Percentiles rank a stretch among this genome's conserved stretches.
Conservation (phyloP, 176 grass and related monocot genomes). For the Eragrostis nindensis region DNA sequence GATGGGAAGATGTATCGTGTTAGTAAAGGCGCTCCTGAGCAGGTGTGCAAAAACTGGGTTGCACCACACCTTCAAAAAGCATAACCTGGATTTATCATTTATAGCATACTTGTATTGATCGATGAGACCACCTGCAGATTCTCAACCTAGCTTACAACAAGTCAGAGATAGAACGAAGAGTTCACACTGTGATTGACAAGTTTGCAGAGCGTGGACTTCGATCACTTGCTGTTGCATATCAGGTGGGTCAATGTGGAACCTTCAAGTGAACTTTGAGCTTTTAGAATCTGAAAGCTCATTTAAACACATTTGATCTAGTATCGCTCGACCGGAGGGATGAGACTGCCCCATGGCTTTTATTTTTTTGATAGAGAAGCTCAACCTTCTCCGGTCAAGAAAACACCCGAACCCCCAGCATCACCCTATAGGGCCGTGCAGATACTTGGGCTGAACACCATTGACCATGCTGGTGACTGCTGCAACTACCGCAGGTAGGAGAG, state of each 20-base stretch:
- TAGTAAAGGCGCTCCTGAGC: constrained; percentile 84
- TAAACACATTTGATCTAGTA: neutral
- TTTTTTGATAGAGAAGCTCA: no score
- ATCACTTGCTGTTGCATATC: constrained; percentile 80
- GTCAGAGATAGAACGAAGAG: constrained; percentile 67
- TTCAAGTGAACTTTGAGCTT: neutral
- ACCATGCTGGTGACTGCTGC: no score
- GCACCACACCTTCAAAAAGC: neutral
- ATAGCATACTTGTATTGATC: neutral
- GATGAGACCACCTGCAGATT: constrained; percentile 51
- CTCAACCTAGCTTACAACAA: constrained; percentile 69
- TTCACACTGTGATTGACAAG: constrained; percentile 73
- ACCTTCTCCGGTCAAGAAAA: no score
- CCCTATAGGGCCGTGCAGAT: no score
- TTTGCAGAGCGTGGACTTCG: constrained; percentile 87
- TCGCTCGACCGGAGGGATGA: no score
- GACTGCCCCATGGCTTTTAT: no score
- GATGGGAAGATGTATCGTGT: constrained; percentile 70
- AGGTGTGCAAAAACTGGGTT: constrained; percentile 38
- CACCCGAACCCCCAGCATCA: no score
- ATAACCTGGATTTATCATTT: neutral
- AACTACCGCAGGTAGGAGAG: no score
- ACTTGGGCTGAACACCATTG: no score
- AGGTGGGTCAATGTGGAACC: constrained; percentile 45
- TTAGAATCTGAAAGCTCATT: neutral